Conservation (phyloP, 306 rosid species). For the Cotoneaster glaucophyllus region DNA sequence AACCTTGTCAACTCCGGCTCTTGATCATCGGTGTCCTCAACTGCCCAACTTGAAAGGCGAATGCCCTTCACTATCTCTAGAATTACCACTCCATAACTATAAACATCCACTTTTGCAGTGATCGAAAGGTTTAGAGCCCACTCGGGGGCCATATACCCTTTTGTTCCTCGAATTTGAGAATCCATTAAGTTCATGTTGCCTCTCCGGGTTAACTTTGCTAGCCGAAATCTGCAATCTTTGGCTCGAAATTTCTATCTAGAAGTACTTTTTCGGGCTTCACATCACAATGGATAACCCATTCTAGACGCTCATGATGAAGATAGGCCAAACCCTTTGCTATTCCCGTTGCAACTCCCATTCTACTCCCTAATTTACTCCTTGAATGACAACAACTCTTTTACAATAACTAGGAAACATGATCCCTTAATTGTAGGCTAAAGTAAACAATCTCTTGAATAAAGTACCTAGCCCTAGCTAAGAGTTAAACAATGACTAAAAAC, state of each 20-base stretch:
- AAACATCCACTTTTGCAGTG: constrained; percentile 53
- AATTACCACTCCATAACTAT: constrained; percentile 47
- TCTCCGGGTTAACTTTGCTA: constrained; percentile 33
- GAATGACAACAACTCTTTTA: too few species aligned
- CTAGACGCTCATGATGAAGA: constrained; percentile 52
- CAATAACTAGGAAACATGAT: too few species aligned
- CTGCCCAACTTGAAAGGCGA: not conserved
- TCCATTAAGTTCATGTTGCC: constrained; percentile 10
- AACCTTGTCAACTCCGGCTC: constrained; percentile 3
- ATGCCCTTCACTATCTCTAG: constrained; percentile 39
- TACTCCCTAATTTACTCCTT: too few species aligned
- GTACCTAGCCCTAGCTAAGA: too few species aligned
- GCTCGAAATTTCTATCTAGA: constrained; percentile 24
- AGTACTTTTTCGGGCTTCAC: constrained; percentile 61
- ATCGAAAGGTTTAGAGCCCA: constrained; percentile 45
- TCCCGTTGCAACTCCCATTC: constrained; percentile 20
- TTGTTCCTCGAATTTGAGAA: constrained; percentile 30
- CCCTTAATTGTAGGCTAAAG: too few species aligned
- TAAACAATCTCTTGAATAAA: too few species aligned
- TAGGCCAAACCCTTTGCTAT: constrained; percentile 42
- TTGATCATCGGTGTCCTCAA: not conserved
- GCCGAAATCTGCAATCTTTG: constrained; percentile 60
- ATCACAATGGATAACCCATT: constrained; percentile 54
- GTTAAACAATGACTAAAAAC: too few species aligned
- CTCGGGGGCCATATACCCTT: constrained; percentile 58